Conservation (phyloP, 2,329 filamentous ascomycete species). For the Fusarium veterinarium region DNA sequence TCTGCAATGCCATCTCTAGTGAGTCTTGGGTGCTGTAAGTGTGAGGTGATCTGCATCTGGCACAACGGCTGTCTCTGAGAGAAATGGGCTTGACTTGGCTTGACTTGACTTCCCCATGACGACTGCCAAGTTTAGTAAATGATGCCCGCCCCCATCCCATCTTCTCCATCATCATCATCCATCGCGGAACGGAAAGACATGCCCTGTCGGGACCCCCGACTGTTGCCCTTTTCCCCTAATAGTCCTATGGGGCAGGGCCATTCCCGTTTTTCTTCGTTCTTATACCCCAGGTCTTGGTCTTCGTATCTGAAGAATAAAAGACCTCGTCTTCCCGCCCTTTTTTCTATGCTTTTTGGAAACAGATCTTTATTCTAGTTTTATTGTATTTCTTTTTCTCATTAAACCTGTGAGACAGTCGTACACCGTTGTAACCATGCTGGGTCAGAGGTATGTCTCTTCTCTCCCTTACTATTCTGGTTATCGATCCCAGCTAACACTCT, state of each 20-base stretch:
- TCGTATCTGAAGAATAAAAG: slow-evolving; percentile 30
- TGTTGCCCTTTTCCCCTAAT: background rate
- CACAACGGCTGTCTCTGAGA: background rate
- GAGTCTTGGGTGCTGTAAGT: background rate
- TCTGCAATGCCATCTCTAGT: slow-evolving; percentile 3
- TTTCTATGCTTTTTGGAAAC: slow-evolving; percentile 2
- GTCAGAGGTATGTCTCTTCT: slow-evolving; percentile 32
- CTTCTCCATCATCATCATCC: slow-evolving; percentile 10
- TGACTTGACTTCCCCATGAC: slow-evolving; percentile 39
- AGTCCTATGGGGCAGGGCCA: slow-evolving; percentile 8
- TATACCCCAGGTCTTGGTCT: slow-evolving; percentile 7
- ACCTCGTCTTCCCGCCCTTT: slow-evolving; percentile 28
- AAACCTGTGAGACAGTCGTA: slow-evolving; percentile 23
- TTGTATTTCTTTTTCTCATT: slow-evolving; percentile 3
- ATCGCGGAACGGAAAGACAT: slow-evolving; percentile 1
- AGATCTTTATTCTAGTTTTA: slow-evolving; percentile 19
- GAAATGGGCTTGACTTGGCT: background rate
- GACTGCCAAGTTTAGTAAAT: slow-evolving; percentile 44
- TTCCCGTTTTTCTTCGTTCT: slow-evolving; percentile 2
- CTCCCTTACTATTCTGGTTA: too few relatives aligned
- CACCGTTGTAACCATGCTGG: slow-evolving; percentile 37
- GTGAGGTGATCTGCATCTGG: slow-evolving; percentile 23
- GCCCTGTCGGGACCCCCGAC: slow-evolving; percentile 23
- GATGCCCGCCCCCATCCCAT: slow-evolving; percentile 15
- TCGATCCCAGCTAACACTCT: background rate